phyloP scores from a whole-genome alignment of 305 asterid species.

The Fraxinus velutina region DNA sequence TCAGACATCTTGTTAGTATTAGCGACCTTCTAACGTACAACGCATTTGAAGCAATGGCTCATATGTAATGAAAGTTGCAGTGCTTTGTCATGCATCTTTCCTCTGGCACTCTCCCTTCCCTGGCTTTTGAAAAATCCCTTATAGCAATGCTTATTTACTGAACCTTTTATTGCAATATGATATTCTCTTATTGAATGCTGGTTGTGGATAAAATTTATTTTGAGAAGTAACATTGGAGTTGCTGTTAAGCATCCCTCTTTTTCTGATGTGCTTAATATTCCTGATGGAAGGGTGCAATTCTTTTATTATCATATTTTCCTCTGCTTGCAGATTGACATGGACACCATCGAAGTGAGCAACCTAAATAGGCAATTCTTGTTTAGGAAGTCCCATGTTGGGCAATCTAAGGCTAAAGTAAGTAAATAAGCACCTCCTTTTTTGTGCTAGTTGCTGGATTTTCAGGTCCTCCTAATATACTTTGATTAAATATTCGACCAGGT shows the following conservation, averaged over 20 bases:
- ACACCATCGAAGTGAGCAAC: conserved; percentile 98
- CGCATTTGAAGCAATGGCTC: not conserved
- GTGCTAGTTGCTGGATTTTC: conserved; percentile 13
- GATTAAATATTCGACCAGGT: conserved; percentile 53
- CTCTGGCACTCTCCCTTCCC: not conserved
- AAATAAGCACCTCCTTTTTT: not conserved
- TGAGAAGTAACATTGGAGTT: not conserved
- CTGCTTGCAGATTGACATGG: conserved; percentile 89
- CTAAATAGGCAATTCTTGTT: conserved; percentile 91
- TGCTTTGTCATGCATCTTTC: not conserved
- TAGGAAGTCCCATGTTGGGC: conserved; percentile 92
- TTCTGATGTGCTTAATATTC: conserved; percentile 1
- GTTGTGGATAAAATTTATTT: not conserved
- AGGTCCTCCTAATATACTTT: conserved; percentile 28
- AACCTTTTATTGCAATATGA: not conserved
- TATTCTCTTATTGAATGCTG: not conserved
- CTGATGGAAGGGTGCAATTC: conserved; percentile 16
- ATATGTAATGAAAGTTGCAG: not conserved
- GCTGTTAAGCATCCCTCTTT: not conserved
- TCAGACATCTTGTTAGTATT: not conserved
- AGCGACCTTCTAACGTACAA: not conserved
- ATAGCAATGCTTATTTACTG: not conserved
- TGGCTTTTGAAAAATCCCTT: not conserved
- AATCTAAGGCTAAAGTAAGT: conserved; percentile 94
- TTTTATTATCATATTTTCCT: conserved; percentile 14